Percentiles rank a stretch among this genome's conserved stretches.
Evolutionary conservation across 2,329 filamentous ascomycete species (phyloP).

Genomic region (Venturia carpophila): DNA sequence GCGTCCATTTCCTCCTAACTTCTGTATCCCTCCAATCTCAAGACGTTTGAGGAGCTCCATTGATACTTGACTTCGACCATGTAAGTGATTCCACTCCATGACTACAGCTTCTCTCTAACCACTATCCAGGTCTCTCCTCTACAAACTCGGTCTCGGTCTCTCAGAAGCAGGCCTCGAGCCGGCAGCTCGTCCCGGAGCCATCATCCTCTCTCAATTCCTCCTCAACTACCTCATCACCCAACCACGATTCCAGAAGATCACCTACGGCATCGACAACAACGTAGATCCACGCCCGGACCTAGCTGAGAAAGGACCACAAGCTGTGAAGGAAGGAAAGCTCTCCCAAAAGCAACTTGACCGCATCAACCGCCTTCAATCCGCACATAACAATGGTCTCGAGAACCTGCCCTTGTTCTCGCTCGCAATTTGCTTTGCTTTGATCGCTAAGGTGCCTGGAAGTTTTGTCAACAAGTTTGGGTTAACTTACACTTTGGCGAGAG

Average conservation of each 20-base stretch:
- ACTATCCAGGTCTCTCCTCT: neutral
- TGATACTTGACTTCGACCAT: neutral
- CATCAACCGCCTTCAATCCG: neutral
- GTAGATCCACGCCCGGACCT: slow-evolving; percentile 1
- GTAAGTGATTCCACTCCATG: neutral
- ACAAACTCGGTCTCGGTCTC: neutral
- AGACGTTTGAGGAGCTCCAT: too few species aligned
- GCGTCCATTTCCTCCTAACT: too few species aligned
- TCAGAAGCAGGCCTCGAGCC: slow-evolving; percentile 2
- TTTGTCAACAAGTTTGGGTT: slow-evolving; percentile 1
- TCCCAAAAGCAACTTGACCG: slow-evolving; percentile 3
- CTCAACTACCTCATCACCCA: neutral
- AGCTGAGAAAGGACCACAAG: neutral
- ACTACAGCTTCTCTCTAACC: neutral
- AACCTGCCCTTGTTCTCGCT: slow-evolving; percentile 2
- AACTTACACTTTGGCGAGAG: neutral
- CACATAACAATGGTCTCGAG: slow-evolving; percentile 6
- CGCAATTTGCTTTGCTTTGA: neutral
- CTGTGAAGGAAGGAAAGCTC: neutral
- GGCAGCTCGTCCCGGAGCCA: slow-evolving; percentile 2
- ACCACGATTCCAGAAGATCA: neutral
- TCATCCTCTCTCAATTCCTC: slow-evolving; percentile 2
- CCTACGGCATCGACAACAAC: neutral
- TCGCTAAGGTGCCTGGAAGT: neutral
- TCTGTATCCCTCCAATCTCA: too few species aligned